Conservation (phyloP, 768 basidiomycete species). For the Suillus occidentalis region DNA sequence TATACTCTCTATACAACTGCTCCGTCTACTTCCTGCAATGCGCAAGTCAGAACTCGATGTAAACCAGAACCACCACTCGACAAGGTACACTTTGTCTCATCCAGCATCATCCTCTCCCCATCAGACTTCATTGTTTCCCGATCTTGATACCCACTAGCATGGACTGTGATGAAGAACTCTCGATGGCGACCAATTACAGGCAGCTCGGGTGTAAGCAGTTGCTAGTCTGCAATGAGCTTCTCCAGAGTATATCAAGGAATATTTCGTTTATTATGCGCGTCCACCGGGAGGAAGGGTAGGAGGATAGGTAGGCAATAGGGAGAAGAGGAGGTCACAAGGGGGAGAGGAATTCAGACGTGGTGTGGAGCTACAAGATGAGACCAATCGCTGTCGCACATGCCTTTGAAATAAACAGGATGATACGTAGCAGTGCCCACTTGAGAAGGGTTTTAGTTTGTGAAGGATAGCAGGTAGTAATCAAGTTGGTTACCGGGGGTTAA, state of each 20-base stretch:
- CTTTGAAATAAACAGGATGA: background rate
- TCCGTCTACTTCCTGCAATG: background rate
- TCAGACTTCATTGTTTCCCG: background rate
- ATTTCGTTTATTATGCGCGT: too few relatives aligned
- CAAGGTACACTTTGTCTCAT: background rate
- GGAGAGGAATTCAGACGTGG: too few relatives aligned
- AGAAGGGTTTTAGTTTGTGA: background rate
- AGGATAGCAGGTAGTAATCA: background rate
- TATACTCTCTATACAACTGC: background rate
- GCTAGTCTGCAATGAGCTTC: too few relatives aligned
- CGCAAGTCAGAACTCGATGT: background rate
- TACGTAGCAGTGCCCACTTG: background rate
- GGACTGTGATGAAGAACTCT: too few relatives aligned
- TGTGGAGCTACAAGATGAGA: too few relatives aligned
- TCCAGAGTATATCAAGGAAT: too few relatives aligned
- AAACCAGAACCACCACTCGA: too few relatives aligned
- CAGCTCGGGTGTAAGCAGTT: too few relatives aligned
- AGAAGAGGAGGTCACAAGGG: too few relatives aligned
- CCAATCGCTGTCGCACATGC: background rate
- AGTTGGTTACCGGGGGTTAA: background rate
- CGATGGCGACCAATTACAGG: background rate
- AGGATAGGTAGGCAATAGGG: too few relatives aligned
- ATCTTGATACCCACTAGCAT: background rate
- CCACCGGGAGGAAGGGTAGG: background rate
- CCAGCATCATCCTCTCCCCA: background rate